These are phyloP conservation scores for Penicillium fimorum DNA, from an alignment of 495 filamentous ascomycete species.

Conservation along the genomic window DNA sequence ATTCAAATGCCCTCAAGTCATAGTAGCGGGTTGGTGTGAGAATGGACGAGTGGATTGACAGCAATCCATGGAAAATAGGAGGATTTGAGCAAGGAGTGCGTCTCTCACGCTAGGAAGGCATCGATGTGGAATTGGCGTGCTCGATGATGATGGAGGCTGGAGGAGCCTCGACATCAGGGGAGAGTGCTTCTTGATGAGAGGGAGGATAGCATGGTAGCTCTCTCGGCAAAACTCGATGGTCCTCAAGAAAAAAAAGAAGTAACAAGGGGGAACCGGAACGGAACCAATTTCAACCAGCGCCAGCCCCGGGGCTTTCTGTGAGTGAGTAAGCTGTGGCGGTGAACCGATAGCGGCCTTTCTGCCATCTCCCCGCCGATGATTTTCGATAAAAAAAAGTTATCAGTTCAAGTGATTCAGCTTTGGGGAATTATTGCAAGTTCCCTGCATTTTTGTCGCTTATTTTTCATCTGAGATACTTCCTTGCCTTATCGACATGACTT, in stretches of 20 bases:
- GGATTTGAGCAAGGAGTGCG: slow-evolving; percentile 14
- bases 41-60: not conserved
- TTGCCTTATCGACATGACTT: slow-evolving; percentile 19
- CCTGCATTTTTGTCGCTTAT: not conserved
- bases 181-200: slow-evolving; percentile 7
- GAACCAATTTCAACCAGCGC: not conserved
- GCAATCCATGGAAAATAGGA: not conserved
- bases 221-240: slow-evolving; percentile 6
- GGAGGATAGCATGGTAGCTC: slow-evolving; percentile 12
- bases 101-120: slow-evolving; percentile 21
- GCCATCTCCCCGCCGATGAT: slow-evolving; percentile 5
- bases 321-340: not conserved
- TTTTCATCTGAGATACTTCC: not conserved
- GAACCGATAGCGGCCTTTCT: slow-evolving; percentile 1
- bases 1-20: not conserved
- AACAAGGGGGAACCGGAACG: not conserved
- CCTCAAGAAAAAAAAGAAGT: not conserved
- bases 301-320: not conserved
- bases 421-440: not conserved
- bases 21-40: not conserved
- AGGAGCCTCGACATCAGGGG: slow-evolving; percentile 2
- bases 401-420: not conserved
- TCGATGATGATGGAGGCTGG: slow-evolving; percentile 9
- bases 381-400: slow-evolving; percentile 13
- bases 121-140: slow-evolving; percentile 2